Conservation (phyloP, 805 yeast genomes). For the Schwanniomyces yamadae region DNA sequence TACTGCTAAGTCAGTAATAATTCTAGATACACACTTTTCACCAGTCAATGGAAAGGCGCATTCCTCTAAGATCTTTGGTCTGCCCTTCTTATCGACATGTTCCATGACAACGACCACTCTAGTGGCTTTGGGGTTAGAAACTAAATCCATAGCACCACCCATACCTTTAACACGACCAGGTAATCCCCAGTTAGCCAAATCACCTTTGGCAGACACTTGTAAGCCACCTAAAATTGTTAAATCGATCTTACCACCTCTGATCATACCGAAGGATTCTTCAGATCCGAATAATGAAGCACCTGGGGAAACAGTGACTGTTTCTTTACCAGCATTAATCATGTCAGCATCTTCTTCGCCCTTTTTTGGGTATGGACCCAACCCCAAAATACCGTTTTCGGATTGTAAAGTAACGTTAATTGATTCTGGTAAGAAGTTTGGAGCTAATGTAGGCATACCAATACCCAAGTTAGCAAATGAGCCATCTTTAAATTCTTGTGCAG, state of each 20-base stretch:
- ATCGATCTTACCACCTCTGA: slow-evolving; percentile 46
- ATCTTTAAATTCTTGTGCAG: slow-evolving; percentile 45
- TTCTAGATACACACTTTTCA: slow-evolving; percentile 40
- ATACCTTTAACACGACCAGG: slow-evolving; percentile 53
- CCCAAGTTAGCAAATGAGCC: slow-evolving; percentile 48
- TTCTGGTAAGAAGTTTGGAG: slow-evolving; percentile 39
- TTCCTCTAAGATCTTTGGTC: slow-evolving; percentile 43
- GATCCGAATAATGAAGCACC: slow-evolving; percentile 52
- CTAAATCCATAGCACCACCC: slow-evolving; percentile 58
- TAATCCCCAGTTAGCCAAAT: slow-evolving; percentile 53
- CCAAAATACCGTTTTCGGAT: slow-evolving; percentile 50
- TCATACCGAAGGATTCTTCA: slow-evolving; percentile 51
- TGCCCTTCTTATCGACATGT: slow-evolving; percentile 47
- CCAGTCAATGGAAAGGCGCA: slow-evolving; percentile 52
- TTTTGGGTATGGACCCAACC: slow-evolving; percentile 47
- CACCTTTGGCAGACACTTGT: slow-evolving; percentile 49
- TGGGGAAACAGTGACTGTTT: slow-evolving; percentile 44
- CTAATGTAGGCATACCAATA: slow-evolving; percentile 51
- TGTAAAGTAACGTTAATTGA: slow-evolving; percentile 41
- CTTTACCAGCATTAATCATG: slow-evolving; percentile 51
- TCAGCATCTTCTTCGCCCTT: slow-evolving; percentile 48
- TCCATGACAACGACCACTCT: slow-evolving; percentile 48
- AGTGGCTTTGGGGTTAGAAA: slow-evolving; percentile 45
- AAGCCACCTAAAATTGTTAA: slow-evolving; percentile 48
- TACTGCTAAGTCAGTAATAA: slow-evolving; percentile 50